Conservation (phyloP, 208 protist genomes). For the Trypanosoma mega region DNA sequence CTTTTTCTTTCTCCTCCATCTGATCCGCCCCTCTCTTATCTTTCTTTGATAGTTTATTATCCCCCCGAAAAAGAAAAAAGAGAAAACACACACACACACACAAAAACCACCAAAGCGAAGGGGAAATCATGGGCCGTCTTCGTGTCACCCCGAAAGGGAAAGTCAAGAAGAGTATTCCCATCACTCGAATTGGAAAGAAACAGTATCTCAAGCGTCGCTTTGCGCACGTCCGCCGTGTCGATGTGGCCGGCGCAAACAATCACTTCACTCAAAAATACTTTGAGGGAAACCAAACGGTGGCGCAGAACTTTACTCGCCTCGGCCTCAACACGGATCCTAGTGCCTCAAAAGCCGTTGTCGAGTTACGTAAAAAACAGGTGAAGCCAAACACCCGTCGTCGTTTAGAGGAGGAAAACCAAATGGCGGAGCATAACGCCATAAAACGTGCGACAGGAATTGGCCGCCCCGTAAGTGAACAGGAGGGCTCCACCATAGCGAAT, state of each 20-base stretch:
- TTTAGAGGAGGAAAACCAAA: conserved; percentile 54
- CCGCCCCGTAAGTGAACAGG: conserved; percentile 73
- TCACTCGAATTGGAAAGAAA: conserved; percentile 81
- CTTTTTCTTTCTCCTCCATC: conserved; percentile 7
- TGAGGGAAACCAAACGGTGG: conserved; percentile 52
- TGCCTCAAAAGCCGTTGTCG: conserved; percentile 27
- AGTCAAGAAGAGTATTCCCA: conserved; percentile 84
- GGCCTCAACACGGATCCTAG: conserved; percentile 70
- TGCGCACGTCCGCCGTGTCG: conserved; percentile 64
- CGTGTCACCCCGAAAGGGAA: conserved; percentile 81
- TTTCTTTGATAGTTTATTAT: conserved; percentile 10
- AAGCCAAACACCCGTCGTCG: conserved; percentile 33
- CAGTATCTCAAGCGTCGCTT: conserved; percentile 87
- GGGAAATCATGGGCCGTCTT: conserved; percentile 79
- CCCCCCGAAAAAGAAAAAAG: not conserved
- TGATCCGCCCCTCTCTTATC: too few relatives aligned
- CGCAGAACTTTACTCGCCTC: conserved; percentile 75
- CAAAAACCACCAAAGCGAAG: conserved; percentile 3
- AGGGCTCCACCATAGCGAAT: conserved; percentile 67
- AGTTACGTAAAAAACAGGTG: conserved; percentile 52
- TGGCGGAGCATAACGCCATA: conserved; percentile 30
- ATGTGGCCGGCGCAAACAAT: conserved; percentile 77
- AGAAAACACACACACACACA: conserved; percentile 12
- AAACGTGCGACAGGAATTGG: conserved; percentile 43
- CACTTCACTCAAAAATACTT: conserved; percentile 83